Percentiles rank a stretch among this genome's conserved stretches.
Conservation (phyloP, 106 monocot species). For the Posidonia australis region DNA sequence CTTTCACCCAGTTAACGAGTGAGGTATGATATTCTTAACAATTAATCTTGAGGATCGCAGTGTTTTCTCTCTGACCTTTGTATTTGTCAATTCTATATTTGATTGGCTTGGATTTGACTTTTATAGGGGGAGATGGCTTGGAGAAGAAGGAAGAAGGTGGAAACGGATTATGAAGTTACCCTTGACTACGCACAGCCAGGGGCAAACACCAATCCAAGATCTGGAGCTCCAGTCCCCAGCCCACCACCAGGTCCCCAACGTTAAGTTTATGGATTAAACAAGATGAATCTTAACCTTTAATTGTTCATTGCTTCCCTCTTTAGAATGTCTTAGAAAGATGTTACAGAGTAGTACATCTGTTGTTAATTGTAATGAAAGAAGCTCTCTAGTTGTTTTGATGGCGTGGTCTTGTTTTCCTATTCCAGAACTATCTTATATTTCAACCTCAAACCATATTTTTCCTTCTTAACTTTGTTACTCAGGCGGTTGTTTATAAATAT, state of each 20-base stretch:
- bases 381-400: not conserved
- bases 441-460: too few species aligned
- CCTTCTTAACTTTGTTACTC: too few species aligned
- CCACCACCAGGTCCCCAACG: not conserved
- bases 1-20: not conserved
- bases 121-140: conserved; percentile 1
- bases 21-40: not conserved
- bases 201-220: conserved; percentile 11
- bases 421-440: too few species aligned
- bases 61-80: not conserved
- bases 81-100: not conserved
- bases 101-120: not conserved
- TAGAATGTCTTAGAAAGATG: not conserved
- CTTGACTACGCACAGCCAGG: conserved; percentile 13
- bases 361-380: not conserved
- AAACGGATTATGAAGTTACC: not conserved
- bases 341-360: not conserved
- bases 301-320: not conserved
- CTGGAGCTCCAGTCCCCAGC: not conserved
- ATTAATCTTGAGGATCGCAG: not conserved
- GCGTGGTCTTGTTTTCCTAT: not conserved
- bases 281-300: too few species aligned
- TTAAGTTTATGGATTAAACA: not conserved
- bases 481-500: too few species aligned
- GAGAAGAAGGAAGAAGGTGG: not conserved